Conservation (phyloP, 192 early-diverging fungal species). For the Entophlyctis luteolus region DNA sequence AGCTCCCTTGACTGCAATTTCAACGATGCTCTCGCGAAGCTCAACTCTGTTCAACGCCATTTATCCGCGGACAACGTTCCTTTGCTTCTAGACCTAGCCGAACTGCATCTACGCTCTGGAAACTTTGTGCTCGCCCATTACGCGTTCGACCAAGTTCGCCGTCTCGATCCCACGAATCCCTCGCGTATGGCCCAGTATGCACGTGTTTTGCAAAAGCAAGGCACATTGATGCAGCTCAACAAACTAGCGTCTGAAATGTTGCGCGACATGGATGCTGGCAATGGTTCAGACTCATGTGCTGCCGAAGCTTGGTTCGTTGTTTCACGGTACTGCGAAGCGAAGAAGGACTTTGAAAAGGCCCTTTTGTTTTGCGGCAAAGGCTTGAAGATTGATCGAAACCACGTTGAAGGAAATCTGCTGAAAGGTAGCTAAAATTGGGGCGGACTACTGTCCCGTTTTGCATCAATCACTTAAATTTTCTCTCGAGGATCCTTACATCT, state of each 20-base stretch:
- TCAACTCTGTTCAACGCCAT: too few relatives aligned
- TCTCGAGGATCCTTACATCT: background rate
- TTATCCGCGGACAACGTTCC: too few relatives aligned
- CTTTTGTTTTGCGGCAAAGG: slow-evolving; percentile 5
- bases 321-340: slow-evolving; percentile 15
- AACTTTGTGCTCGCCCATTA: too few relatives aligned
- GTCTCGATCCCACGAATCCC: slow-evolving; percentile 2
- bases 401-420: background rate
- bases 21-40: too few relatives aligned
- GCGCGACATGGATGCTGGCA: too few relatives aligned
- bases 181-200: slow-evolving; percentile 19
- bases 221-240: background rate
- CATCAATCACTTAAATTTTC: background rate
- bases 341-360: slow-evolving; percentile 8
- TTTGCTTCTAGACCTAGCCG: too few relatives aligned
- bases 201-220: background rate
- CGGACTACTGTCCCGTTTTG: background rate
- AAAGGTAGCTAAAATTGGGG: background rate
- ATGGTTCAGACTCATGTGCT: background rate
- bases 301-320: slow-evolving; percentile 21
- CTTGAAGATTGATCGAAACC: background rate
- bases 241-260: background rate
- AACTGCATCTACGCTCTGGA: too few relatives aligned
- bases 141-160: too few relatives aligned
- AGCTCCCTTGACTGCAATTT: too few relatives aligned